Conservation (phyloP, 805 yeast species). For the Wickerhamomyces mucosus region DNA sequence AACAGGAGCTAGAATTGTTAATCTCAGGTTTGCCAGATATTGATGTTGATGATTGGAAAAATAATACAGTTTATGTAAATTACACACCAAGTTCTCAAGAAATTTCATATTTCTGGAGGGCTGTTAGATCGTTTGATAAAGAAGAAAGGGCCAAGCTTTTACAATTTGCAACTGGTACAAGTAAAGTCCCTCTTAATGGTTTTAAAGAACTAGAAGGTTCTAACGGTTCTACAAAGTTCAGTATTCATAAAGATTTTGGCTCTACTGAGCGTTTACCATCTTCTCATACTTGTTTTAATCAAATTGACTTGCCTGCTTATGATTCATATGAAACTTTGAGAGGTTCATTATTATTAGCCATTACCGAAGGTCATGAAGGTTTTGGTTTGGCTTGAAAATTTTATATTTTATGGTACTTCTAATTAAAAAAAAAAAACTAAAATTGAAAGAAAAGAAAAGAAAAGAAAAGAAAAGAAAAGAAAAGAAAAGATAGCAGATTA, state of each 20-base stretch:
- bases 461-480: too few species aligned
- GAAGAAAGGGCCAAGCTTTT: conserved; percentile 91
- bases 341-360: conserved; percentile 70
- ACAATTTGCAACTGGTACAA: conserved; percentile 96
- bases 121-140: conserved; percentile 84
- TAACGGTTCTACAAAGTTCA: conserved; percentile 75
- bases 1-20: conserved; percentile 86
- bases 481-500: neutral
- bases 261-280: conserved; percentile 81
- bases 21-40: conserved; percentile 95
- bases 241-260: conserved; percentile 85
- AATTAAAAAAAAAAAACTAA: neutral
- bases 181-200: conserved; percentile 92
- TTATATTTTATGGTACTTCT: neutral
- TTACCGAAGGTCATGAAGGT: conserved; percentile 93
- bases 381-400: conserved; percentile 66
- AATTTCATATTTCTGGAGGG: conserved; percentile 96
- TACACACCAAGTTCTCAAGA: conserved; percentile 79
- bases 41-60: conserved; percentile 93
- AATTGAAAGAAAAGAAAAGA: too few species aligned
- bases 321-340: conserved; percentile 81
- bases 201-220: conserved; percentile 86
- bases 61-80: conserved; percentile 71
- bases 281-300: conserved; percentile 96
- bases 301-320: conserved; percentile 87